These are phyloP conservation scores for Lipomyces kockii DNA, from an alignment of 805 yeast genomes.

Conservation along the genomic window DNA sequence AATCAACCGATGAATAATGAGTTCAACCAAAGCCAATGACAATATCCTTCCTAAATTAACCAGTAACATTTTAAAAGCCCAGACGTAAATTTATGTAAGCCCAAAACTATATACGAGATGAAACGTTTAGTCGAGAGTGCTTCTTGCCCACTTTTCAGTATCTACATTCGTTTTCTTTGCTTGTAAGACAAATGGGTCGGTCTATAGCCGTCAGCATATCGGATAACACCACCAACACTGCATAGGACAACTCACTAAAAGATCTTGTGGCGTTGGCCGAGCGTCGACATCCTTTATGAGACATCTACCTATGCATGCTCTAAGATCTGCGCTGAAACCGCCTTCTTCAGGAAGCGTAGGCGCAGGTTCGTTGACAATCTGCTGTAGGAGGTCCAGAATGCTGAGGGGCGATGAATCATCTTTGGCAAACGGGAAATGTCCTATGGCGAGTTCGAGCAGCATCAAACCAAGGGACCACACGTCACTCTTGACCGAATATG, in stretches of 20 bases:
- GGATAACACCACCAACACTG: background rate
- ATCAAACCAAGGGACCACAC: slow-evolving; percentile 96
- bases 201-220: background rate
- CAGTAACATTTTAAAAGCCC: background rate
- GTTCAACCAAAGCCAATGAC: background rate
- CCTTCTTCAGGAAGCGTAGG: slow-evolving; percentile 63
- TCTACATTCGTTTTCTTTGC: slow-evolving; percentile 20
- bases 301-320: slow-evolving; percentile 74
- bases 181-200: slow-evolving; percentile 30
- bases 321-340: slow-evolving; percentile 55
- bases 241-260: slow-evolving; percentile 47
- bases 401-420: slow-evolving; percentile 64
- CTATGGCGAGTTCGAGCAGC: slow-evolving; percentile 86
- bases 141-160: slow-evolving; percentile 26
- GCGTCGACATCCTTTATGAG: slow-evolving; percentile 67
- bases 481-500: slow-evolving; percentile 92
- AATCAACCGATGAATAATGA: background rate
- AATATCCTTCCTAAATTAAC: background rate
- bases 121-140: slow-evolving; percentile 5
- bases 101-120: background rate
- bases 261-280: slow-evolving; percentile 74
- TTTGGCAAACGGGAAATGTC: slow-evolving; percentile 68
- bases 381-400: slow-evolving; percentile 83
- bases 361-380: slow-evolving; percentile 91
- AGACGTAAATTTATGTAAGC: background rate